phyloP scores from a whole-genome alignment of 2,329 filamentous ascomycete genomes.

The Paraphoma sp. region DNA sequence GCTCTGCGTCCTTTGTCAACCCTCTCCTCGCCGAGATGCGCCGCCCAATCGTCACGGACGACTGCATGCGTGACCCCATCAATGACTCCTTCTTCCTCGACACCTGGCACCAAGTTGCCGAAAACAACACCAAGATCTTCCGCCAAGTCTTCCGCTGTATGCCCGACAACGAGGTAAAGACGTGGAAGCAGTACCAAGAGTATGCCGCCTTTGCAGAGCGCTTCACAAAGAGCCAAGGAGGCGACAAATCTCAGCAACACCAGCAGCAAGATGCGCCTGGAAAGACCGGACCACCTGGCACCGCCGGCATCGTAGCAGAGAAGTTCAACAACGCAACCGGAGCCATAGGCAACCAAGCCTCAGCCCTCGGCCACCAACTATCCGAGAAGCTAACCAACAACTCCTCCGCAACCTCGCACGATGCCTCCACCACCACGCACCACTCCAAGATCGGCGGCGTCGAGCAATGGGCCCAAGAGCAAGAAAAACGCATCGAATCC shows the following conservation, averaged over 20 bases:
- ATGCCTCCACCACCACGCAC: constrained; percentile 10
- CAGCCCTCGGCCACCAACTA: constrained; percentile 37
- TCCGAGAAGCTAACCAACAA: constrained; percentile 34
- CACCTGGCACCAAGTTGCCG: constrained; percentile 84
- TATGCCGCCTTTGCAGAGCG: constrained; percentile 77
- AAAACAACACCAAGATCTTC: constrained; percentile 95
- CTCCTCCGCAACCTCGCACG: constrained; percentile 16
- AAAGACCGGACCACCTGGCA: constrained; percentile 58
- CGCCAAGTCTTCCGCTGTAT: constrained; percentile 94
- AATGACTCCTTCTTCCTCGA: constrained; percentile 83
- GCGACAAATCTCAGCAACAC: constrained; percentile 60
- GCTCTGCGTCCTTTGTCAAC: constrained; percentile 57
- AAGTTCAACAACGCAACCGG: constrained; percentile 29
- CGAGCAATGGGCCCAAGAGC: constrained; percentile 49
- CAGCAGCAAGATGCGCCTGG: constrained; percentile 56
- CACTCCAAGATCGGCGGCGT: constrained; percentile 37
- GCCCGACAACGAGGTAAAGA: constrained; percentile 92
- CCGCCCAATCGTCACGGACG: constrained; percentile 76
- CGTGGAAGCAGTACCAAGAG: constrained; percentile 92
- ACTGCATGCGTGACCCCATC: constrained; percentile 94
- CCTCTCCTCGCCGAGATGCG: constrained; percentile 70
- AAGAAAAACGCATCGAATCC: constrained; percentile 36
- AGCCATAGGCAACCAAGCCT: constrained; percentile 30
- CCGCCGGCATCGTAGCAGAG: constrained; percentile 31
- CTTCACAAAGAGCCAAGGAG: constrained; percentile 72